Percentiles rank a stretch among this genome's conserved stretches.
phyloP scores from a whole-genome alignment of 495 filamentous ascomycete species.

The Aspergillus carlsbadensis region DNA sequence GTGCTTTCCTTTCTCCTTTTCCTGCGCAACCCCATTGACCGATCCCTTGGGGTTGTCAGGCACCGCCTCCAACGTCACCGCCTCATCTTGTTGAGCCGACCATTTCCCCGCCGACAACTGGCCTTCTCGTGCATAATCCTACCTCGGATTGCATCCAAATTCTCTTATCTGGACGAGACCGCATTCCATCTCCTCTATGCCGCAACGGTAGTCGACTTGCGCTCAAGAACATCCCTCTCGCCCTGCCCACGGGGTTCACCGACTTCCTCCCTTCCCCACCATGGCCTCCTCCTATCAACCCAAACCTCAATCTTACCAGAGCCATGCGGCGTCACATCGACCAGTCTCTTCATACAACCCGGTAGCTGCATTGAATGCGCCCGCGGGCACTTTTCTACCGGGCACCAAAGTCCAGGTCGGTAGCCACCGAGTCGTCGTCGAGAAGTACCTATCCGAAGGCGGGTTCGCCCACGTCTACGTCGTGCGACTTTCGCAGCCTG shows the following conservation, averaged over 20 bases:
- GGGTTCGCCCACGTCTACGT: slow-evolving; percentile 99
- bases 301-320: slow-evolving; percentile 28
- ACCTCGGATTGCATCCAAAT: slow-evolving; percentile 10
- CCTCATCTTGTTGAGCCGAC: slow-evolving; percentile 6
- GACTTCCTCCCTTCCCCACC: slow-evolving; percentile 22
- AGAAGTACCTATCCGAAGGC: slow-evolving; percentile 97
- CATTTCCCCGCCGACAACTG: slow-evolving; percentile 26
- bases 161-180: neutral
- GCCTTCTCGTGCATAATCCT: slow-evolving; percentile 17
- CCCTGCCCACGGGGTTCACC: slow-evolving; percentile 27
- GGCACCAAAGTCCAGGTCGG: slow-evolving; percentile 97
- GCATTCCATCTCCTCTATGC: slow-evolving; percentile 19
- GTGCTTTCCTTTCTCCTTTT: neutral
- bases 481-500: slow-evolving; percentile 74
- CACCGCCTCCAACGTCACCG: slow-evolving; percentile 18
- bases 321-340: slow-evolving; percentile 32
- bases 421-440: slow-evolving; percentile 88
- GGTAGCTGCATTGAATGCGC: slow-evolving; percentile 50
- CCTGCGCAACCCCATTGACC: slow-evolving; percentile 2
- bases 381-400: slow-evolving; percentile 85
- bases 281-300: slow-evolving; percentile 39
- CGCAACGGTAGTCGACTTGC: slow-evolving; percentile 15
- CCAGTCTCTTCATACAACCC: slow-evolving; percentile 40
- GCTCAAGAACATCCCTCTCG: neutral
- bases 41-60: slow-evolving; percentile 11